Conservation (phyloP, 192 early-diverging fungal species). For the Geosiphon pyriformis region DNA sequence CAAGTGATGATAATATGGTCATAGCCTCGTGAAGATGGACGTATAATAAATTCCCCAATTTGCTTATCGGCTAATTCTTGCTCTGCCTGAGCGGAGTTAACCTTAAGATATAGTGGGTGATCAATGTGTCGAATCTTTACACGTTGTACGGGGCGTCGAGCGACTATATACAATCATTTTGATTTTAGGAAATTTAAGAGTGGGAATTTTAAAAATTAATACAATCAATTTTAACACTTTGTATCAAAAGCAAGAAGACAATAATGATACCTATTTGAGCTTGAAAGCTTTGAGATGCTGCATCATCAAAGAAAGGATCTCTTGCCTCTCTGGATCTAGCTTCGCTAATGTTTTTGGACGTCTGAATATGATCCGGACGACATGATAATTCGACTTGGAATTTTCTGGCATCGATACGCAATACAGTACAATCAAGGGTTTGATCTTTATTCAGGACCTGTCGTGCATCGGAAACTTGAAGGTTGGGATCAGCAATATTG, state of each 20-base stretch:
- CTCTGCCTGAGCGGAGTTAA: conserved; percentile 69
- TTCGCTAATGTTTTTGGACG: conserved; percentile 15
- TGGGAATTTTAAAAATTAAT: too few relatives aligned
- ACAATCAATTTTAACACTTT: too few relatives aligned
- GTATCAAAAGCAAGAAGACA: too few relatives aligned
- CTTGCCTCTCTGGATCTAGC: neutral
- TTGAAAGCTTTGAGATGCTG: conserved; percentile 10
- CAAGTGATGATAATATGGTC: conserved; percentile 89
- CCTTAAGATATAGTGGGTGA: conserved; percentile 81
- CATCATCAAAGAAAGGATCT: neutral
- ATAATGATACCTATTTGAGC: too few relatives aligned
- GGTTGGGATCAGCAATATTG: conserved; percentile 50
- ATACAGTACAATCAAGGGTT: conserved; percentile 69
- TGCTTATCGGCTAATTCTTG: conserved; percentile 59
- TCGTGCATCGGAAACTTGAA: conserved; percentile 49
- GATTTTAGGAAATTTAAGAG: too few relatives aligned
- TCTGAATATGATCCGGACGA: conserved; percentile 50
- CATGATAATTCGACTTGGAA: conserved; percentile 72
- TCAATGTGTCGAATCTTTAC: too few relatives aligned
- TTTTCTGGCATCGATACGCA: conserved; percentile 71
- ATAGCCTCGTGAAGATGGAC: conserved; percentile 83
- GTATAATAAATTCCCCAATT: conserved; percentile 79
- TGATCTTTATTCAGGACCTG: conserved; percentile 65
- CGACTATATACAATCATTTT: too few relatives aligned
- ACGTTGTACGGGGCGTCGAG: too few relatives aligned